Percentiles rank a stretch among this genome's conserved stretches.
Conservation (phyloP, 352 stramenopile species). For the Phytophthora crassamura region DNA sequence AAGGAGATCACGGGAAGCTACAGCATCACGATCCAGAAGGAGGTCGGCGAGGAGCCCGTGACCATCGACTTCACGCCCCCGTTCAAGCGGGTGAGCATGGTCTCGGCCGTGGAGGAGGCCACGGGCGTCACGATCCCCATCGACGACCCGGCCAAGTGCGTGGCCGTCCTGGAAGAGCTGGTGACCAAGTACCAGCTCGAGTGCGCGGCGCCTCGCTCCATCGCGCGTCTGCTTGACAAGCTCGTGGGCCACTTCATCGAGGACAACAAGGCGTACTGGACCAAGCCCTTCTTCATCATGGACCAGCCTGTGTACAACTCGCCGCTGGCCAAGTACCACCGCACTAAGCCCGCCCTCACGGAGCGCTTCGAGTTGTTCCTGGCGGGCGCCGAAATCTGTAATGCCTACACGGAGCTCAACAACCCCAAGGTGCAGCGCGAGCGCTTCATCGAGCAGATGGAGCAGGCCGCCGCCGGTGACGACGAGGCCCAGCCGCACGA, state of each 20-base stretch:
- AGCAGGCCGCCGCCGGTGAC: constrained; percentile 80
- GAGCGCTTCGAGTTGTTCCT: constrained; percentile 99
- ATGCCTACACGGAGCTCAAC: constrained; percentile 99
- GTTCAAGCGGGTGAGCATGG: constrained; percentile 97
- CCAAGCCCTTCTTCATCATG: constrained; percentile 98
- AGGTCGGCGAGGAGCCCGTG: constrained; percentile 69
- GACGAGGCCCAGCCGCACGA: constrained; percentile 93
- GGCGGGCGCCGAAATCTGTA: constrained; percentile 96
- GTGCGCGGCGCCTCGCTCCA: constrained; percentile 72
- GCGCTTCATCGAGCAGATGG: constrained; percentile 85
- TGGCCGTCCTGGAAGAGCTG: constrained; percentile 66
- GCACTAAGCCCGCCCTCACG: constrained; percentile 91
- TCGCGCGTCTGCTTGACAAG: constrained; percentile 86
- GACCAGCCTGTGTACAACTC: constrained; percentile 98
- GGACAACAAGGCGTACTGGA: constrained; percentile 86
- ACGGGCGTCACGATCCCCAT: constrained; percentile 79
- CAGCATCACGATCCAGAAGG: constrained; percentile 91
- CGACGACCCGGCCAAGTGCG: constrained; percentile 65
- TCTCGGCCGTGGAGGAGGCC: constrained; percentile 71
- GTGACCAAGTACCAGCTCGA: constrained; percentile 79
- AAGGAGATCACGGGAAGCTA: constrained; percentile 92
- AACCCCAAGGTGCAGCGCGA: constrained; percentile 93
- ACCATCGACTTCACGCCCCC: constrained; percentile 95
- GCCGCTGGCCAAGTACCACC: constrained; percentile 97
- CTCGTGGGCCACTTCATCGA: constrained; percentile 92